Conservation (phyloP, 306 rosid species). For the Herpetospermum pedunculosum region DNA sequence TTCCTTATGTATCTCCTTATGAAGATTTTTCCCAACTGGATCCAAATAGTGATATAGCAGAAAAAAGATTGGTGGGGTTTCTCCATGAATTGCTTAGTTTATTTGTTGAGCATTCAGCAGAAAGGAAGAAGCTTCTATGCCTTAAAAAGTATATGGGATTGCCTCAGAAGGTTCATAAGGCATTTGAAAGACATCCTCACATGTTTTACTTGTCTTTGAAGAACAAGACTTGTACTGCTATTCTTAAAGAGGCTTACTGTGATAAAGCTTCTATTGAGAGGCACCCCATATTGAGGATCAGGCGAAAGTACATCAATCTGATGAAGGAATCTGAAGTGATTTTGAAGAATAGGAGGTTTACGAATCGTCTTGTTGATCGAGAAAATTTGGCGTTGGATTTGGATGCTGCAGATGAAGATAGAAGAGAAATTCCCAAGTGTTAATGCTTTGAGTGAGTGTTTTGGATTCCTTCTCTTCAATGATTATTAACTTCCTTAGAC, state of each 20-base stretch:
- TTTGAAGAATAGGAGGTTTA: conserved; percentile 45
- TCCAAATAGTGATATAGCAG: conserved; percentile 50
- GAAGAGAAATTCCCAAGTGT: conserved; percentile 20
- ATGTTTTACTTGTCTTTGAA: conserved; percentile 57
- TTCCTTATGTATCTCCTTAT: conserved; percentile 82
- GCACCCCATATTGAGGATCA: conserved; percentile 61
- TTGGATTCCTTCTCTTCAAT: not conserved
- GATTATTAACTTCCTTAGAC: not conserved
- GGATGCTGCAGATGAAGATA: conserved; percentile 27
- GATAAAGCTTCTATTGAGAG: conserved; percentile 34
- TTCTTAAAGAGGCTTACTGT: conserved; percentile 69
- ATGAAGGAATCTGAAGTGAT: conserved; percentile 46
- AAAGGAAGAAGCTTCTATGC: conserved; percentile 67
- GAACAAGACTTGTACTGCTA: conserved; percentile 73
- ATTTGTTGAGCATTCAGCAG: conserved; percentile 77
- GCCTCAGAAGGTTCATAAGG: conserved; percentile 85
- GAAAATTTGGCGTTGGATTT: conserved; percentile 17
- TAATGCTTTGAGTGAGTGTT: not conserved
- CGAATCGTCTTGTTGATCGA: conserved; percentile 19
- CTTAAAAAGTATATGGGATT: conserved; percentile 62
- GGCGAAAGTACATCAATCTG: conserved; percentile 58
- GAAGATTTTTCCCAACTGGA: conserved; percentile 43
- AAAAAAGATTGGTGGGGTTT: conserved; percentile 68
- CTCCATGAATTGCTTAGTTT: conserved; percentile 75
- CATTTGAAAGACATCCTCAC: conserved; percentile 79